These are phyloP conservation scores for Talaromyces sp. DNA, from an alignment of 2,329 filamentous ascomycete genomes.

Conservation along the genomic window DNA sequence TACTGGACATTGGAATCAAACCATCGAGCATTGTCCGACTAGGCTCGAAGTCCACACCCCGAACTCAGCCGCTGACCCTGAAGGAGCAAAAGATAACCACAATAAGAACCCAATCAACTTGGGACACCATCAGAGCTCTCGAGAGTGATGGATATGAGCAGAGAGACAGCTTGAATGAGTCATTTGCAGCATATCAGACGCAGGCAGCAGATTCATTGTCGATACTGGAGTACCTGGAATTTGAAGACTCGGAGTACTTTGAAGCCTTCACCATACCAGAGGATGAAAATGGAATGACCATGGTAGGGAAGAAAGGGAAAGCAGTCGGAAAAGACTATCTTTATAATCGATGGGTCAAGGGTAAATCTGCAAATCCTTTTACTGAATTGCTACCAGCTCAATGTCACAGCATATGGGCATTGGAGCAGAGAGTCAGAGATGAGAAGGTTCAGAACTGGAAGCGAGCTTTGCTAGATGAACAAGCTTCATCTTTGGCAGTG, in stretches of 20 bases:
- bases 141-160: background rate
- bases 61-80: constrained; percentile 48
- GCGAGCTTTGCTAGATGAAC: constrained; percentile 47
- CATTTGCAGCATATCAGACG: background rate
- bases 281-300: constrained; percentile 41
- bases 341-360: constrained; percentile 49
- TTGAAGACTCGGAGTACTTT: constrained; percentile 51
- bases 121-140: background rate
- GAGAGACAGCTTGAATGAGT: background rate
- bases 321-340: constrained; percentile 47
- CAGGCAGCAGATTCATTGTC: background rate
- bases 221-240: constrained; percentile 49
- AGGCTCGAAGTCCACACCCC: constrained; percentile 53
- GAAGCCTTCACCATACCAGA: constrained; percentile 54
- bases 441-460: constrained; percentile 42
- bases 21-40: constrained; percentile 54
- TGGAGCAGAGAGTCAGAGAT: constrained; percentile 25
- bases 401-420: constrained; percentile 48
- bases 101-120: background rate
- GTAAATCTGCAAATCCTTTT: constrained; percentile 45
- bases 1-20: constrained; percentile 56
- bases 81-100: constrained; percentile 29
- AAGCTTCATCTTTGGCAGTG: constrained; percentile 23
- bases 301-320: constrained; percentile 45
- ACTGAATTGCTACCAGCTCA: constrained; percentile 20